Conservation (phyloP, 2,329 filamentous ascomycete genomes). For the Coniochaeta hoffmannii region DNA sequence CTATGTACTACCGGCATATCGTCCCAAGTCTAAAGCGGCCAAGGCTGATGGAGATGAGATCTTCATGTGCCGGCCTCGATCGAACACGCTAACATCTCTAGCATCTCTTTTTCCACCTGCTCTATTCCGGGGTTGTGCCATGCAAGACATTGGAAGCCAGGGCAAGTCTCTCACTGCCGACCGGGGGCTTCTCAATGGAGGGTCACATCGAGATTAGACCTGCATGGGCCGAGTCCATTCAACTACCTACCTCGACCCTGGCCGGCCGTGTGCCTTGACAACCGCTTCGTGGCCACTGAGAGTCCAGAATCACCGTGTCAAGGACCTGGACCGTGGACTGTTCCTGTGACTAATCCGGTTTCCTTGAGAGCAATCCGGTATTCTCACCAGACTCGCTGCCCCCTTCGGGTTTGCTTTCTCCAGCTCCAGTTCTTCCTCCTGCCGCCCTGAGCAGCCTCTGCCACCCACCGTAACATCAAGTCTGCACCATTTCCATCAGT, state of each 20-base stretch:
- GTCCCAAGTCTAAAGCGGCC: no score
- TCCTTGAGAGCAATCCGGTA: neutral
- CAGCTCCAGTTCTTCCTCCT: neutral
- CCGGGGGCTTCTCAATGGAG: neutral
- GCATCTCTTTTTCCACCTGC: neutral
- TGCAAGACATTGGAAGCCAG: neutral
- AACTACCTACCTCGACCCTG: constrained; percentile 1
- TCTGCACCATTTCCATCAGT: neutral
- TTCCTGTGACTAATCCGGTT: neutral
- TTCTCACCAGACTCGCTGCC: no score
- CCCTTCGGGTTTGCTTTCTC: neutral
- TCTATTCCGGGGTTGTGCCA: neutral
- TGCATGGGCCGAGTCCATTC: neutral
- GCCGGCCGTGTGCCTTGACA: neutral
- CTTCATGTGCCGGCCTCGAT: neutral
- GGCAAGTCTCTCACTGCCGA: neutral
- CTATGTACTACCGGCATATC: no score
- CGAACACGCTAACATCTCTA: neutral
- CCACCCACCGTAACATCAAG: neutral
- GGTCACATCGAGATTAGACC: constrained; percentile 1
- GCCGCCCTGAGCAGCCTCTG: neutral
- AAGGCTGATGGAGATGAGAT: neutral
- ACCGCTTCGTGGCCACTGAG: neutral
- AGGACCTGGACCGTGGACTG: neutral
- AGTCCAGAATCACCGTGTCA: neutral